These are phyloP conservation scores for Francoa sonchifolia DNA, from an alignment of 441 rosid genomes.

Conservation along the genomic window DNA sequence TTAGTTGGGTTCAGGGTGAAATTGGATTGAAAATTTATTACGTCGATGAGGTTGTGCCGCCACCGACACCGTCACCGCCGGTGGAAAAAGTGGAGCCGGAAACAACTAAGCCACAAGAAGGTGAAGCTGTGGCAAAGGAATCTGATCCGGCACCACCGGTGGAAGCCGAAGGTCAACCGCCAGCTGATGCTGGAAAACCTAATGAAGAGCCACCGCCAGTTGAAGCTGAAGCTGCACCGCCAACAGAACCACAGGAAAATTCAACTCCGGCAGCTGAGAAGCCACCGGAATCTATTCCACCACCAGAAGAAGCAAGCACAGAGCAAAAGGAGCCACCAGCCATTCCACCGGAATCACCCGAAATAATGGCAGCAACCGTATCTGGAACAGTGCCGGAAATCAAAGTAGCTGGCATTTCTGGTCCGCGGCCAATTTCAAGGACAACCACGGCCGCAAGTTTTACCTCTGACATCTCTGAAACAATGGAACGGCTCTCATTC, in stretches of 20 bases:
- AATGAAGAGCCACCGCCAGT: not conserved
- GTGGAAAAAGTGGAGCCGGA: constrained; percentile 17
- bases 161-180: constrained; percentile 2
- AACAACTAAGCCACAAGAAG: too few species aligned
- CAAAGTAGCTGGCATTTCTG: constrained; percentile 21
- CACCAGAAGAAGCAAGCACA: constrained; percentile 8
- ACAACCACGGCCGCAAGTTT: constrained; percentile 25
- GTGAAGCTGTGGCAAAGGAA: constrained; percentile 8
- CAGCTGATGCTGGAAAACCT: not conserved
- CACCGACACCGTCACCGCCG: constrained; percentile 19
- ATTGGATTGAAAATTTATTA: constrained; percentile 67
- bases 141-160: not conserved
- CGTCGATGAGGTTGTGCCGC: constrained; percentile 27
- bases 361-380: constrained; percentile 25
- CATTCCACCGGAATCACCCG: constrained; percentile 15
- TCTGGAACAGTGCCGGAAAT: constrained; percentile 35
- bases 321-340: constrained; percentile 13
- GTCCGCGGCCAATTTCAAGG: constrained; percentile 37
- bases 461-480: constrained; percentile 43
- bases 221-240: constrained; percentile 1
- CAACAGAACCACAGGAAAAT: constrained; percentile 1
- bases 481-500: constrained; percentile 56
- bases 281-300: constrained; percentile 10
- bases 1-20: constrained; percentile 59
- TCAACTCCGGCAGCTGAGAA: not conserved